These are phyloP conservation scores for Harrya chromipes DNA, from an alignment of 768 basidiomycete species.

Conservation along the genomic window DNA sequence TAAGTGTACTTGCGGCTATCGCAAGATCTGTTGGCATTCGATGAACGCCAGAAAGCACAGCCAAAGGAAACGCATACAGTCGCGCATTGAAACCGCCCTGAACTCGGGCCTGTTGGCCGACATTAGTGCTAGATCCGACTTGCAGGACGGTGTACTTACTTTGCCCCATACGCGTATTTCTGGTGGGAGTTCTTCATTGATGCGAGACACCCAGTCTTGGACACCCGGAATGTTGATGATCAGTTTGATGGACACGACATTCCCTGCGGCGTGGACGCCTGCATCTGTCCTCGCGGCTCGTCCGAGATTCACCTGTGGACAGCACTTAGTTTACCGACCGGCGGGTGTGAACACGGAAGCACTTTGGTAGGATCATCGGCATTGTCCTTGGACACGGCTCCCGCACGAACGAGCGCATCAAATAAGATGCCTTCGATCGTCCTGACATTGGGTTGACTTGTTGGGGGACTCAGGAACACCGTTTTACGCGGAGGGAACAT, in stretches of 20 bases:
- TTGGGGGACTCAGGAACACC: background rate
- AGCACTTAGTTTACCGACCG: background rate
- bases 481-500: background rate
- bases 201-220: constrained; percentile 60
- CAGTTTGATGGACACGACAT: constrained; percentile 89
- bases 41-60: constrained; percentile 4
- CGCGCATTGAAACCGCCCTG: constrained; percentile 84
- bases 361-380: constrained; percentile 89
- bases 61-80: constrained; percentile 41
- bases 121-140: background rate
- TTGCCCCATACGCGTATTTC: constrained; percentile 93
- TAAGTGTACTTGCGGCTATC: constrained; percentile 98
- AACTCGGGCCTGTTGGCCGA: constrained; percentile 50
- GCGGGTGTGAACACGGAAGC: background rate
- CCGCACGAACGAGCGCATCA: constrained; percentile 81
- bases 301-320: constrained; percentile 68
- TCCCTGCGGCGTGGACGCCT: constrained; percentile 96
- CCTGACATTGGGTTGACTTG: constrained; percentile 62
- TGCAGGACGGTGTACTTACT: constrained; percentile 40
- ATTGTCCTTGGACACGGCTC: constrained; percentile 94
- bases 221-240: constrained; percentile 74
- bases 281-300: constrained; percentile 96
- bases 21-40: constrained; percentile 55
- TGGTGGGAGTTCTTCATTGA: constrained; percentile 88
- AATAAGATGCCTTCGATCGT: constrained; percentile 94